Evolutionary conservation across 305 asterid species (phyloP).

Genomic region (Galium porrigens): DNA sequence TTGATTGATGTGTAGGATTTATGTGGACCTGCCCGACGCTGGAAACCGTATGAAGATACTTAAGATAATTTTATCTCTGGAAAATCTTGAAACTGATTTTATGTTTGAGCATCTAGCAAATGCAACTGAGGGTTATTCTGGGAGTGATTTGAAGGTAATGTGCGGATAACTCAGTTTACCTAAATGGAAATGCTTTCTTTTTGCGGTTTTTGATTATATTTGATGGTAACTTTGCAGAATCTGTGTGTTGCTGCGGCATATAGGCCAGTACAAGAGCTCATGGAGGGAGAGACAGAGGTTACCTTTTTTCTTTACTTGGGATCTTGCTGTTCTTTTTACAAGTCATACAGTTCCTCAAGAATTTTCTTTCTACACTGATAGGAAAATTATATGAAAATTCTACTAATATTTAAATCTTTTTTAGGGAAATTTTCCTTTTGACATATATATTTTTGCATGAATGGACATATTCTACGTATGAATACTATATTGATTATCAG

Average conservation of each 20-base stretch:
- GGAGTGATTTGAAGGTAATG: constrained; percentile 90
- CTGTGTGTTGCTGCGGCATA: constrained; percentile 92
- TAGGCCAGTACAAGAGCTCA: constrained; percentile 83
- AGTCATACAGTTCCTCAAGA: not conserved
- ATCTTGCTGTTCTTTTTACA: constrained; percentile 6
- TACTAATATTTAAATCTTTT: not conserved
- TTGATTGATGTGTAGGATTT: constrained; percentile 40
- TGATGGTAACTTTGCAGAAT: constrained; percentile 37
- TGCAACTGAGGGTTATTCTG: constrained; percentile 93
- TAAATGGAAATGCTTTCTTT: constrained; percentile 4
- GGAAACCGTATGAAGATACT: constrained; percentile 75
- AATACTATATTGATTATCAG: not conserved
- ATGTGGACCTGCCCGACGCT: constrained; percentile 89
- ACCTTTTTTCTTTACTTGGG: constrained; percentile 3
- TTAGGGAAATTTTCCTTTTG: not conserved
- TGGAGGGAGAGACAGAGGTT: constrained; percentile 65
- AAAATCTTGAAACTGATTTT: constrained; percentile 59
- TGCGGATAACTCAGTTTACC: constrained; percentile 11
- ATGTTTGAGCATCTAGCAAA: constrained; percentile 66
- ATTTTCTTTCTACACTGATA: not conserved
- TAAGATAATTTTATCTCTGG: constrained; percentile 62
- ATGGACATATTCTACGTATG: not conserved
- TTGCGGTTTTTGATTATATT: constrained; percentile 8
- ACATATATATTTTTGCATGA: not conserved
- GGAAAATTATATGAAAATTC: not conserved